Evolutionary conservation across 2,329 filamentous ascomycete species (phyloP), one percentile per base, ranked within the genome.

Genomic region (Curvularia sp.): DNA sequence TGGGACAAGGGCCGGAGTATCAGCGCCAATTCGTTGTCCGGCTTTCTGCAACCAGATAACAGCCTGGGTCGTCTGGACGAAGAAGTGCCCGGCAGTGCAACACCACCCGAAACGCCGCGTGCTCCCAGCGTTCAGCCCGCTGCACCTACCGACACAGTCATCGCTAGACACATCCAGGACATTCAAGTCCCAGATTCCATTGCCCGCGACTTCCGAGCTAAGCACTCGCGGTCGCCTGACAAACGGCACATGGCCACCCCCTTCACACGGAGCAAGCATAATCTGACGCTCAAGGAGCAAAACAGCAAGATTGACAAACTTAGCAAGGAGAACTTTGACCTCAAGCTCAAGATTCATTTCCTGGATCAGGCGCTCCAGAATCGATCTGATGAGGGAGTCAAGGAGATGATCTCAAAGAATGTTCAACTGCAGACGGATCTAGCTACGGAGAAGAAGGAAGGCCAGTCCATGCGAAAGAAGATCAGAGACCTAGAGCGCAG

Each of bases 341-440:
- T 53, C 41, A 53, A 53, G 41, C 41, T 53, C 21, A 53, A 53
- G 18, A 53, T 53, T 15, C 50, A 53, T 83, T 99, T 97, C 73
- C 84, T 99, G 48, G 96, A 94, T 70, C 92, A 98, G 76, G 90
- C 94, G 1, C 81, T 99, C 19, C 93, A 96, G 77, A 95, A 94
- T 73, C 86, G 96, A 41, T 97, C 93, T 1, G 94, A 98, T 75
- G 94, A 98, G 79, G 93, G 93, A 63, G 89, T 99, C 75, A 96
- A 96, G 79, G 94, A 97, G 75, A 96, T 97, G 89, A 96, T 98
- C 69, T 93, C 92, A 43, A 94, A 97, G 77, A 99, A 97, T 70
- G 94, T 98, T 4, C 93, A 97, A 74, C 84, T 98, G 48, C 95
- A 96, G 77, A 97, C 94, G 0, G 92, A 91, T 60, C 86, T 97